Percentiles rank a stretch among this genome's conserved stretches.
These are phyloP conservation scores for Linanthus parryae DNA, from an alignment of 148 eudicot genomes.

Conservation along the genomic window DNA sequence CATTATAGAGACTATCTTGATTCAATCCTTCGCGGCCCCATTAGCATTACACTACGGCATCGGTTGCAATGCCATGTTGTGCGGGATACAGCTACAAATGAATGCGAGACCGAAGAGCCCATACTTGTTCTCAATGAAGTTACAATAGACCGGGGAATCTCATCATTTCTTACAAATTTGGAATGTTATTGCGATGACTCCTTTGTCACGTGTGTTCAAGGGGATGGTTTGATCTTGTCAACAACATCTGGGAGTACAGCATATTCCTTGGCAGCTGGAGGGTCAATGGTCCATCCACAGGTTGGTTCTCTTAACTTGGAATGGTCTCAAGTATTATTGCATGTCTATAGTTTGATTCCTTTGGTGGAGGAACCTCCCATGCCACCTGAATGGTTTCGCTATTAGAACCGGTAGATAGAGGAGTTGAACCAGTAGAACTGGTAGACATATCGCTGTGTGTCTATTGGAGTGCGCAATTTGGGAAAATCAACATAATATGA, in stretches of 20 bases:
- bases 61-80: conserved; percentile 82
- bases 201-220: conserved; percentile 93
- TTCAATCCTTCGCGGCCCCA: conserved; percentile 68
- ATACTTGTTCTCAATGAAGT: conserved; percentile 88
- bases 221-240: conserved; percentile 89
- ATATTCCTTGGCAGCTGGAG: conserved; percentile 96
- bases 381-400: no score
- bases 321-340: no score
- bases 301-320: conserved; percentile 46
- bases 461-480: no score
- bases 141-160: conserved; percentile 92
- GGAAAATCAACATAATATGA: no score
- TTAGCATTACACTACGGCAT: conserved; percentile 82
- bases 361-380: no score
- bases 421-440: no score
- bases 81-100: conserved; percentile 65
- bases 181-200: conserved; percentile 90
- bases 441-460: no score
- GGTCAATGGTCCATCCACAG: conserved; percentile 99
- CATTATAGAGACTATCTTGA: conserved; percentile 69
- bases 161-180: conserved; percentile 84
- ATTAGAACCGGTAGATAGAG: no score
- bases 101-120: conserved; percentile 74
- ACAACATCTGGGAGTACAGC: conserved; percentile 99
- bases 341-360: no score